Conservation (phyloP, 1,139 yeast genomes). For the Kodamaea ohmeri region DNA sequence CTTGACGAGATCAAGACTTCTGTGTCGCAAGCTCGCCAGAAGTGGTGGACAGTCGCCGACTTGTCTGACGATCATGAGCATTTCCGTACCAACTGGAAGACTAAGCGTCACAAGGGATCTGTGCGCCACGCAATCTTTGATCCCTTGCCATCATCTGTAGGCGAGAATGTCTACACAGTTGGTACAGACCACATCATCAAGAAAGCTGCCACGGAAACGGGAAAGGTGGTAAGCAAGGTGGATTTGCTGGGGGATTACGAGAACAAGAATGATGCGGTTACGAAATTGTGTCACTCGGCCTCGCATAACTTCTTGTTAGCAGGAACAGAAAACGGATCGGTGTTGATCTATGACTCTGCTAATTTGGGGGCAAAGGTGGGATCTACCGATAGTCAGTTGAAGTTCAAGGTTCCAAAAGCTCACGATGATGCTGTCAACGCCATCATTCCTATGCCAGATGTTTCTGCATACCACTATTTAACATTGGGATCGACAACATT, state of each 20-base stretch:
- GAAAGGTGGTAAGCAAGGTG: conserved; percentile 66
- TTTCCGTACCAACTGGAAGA: conserved; percentile 64
- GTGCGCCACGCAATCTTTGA: conserved; percentile 75
- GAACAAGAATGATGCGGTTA: conserved; percentile 39
- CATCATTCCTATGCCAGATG: conserved; percentile 62
- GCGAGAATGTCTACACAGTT: conserved; percentile 58
- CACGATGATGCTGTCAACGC: conserved; percentile 80
- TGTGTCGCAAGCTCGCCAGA: conserved; percentile 39
- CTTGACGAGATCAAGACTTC: conserved; percentile 28
- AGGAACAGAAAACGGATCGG: conserved; percentile 78
- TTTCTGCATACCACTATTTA: conserved; percentile 77
- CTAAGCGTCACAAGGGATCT: conserved; percentile 88
- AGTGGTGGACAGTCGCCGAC: conserved; percentile 51
- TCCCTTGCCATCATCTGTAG: conserved; percentile 43
- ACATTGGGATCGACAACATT: conserved; percentile 83
- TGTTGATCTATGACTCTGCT: conserved; percentile 60
- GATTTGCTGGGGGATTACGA: conserved; percentile 27
- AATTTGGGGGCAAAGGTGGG: conserved; percentile 26
- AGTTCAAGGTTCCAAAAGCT: conserved; percentile 45
- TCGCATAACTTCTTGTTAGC: conserved; percentile 64
- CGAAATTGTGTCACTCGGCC: conserved; percentile 61
- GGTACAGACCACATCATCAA: conserved; percentile 83
- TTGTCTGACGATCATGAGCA: conserved; percentile 28
- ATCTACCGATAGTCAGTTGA: conserved; percentile 18
- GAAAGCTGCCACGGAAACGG: conserved; percentile 68